These are phyloP conservation scores for Trichoderma cornu-damae DNA, from an alignment of 2,329 filamentous ascomycete genomes.

Conservation along the genomic window DNA sequence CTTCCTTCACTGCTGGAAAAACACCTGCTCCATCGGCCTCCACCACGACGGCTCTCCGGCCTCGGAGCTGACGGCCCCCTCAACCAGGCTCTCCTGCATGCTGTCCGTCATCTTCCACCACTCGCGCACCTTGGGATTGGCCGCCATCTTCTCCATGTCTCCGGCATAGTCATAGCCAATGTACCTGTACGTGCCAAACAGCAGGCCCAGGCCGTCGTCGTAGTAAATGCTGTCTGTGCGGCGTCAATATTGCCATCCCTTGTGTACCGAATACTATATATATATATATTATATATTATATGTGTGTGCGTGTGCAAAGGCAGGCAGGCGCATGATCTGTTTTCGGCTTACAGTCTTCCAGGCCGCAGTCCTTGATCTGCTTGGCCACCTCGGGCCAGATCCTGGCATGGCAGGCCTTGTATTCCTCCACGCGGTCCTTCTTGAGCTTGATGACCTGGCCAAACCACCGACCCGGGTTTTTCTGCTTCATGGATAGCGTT, in stretches of 20 bases:
- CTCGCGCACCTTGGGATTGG: conserved; percentile 65
- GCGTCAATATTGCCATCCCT: too few species aligned
- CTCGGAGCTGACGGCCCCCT: conserved; percentile 54
- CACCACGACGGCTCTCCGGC: conserved; percentile 61
- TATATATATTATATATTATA: too few species aligned
- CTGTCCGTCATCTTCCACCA: conserved; percentile 80
- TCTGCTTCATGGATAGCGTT: conserved; percentile 23
- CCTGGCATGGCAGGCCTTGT: conserved; percentile 66
- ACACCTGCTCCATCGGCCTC: conserved; percentile 65
- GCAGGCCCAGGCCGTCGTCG: conserved; percentile 54
- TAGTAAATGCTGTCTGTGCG: conserved; percentile 71
- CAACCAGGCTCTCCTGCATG: conserved; percentile 63
- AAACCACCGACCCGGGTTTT: conserved; percentile 51
- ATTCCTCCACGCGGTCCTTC: conserved; percentile 59
- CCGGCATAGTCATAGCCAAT: conserved; percentile 65
- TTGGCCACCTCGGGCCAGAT: conserved; percentile 74
- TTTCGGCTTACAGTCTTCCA: conserved; percentile 58
- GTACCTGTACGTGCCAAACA: conserved; percentile 76
- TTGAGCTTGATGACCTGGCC: conserved; percentile 70
- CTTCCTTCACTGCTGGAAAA: conserved; percentile 47
- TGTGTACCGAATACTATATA: too few species aligned
- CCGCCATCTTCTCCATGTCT: conserved; percentile 72
- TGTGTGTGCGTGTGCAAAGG: too few species aligned
- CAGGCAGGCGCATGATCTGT: not conserved
- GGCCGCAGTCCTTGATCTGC: conserved; percentile 71